Evolutionary conservation across 352 stramenopile species (phyloP).

Genomic region (Hyphochytrium catenoides): DNA sequence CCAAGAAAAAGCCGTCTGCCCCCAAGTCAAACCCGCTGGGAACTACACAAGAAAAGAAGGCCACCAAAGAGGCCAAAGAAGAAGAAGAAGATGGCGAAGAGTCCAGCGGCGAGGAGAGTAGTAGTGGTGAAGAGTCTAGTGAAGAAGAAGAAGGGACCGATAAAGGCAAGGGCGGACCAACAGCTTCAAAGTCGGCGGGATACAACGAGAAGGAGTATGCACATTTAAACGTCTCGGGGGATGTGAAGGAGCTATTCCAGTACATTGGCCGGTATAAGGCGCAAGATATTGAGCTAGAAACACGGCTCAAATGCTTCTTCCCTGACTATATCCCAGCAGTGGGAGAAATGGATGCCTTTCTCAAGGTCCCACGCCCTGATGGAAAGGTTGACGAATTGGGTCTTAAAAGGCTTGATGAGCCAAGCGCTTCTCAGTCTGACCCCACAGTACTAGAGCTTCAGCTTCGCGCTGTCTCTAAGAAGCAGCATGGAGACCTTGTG

Average conservation of each 20-base stretch:
- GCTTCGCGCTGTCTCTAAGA: slow-evolving; percentile 78
- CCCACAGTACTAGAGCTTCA: slow-evolving; percentile 82
- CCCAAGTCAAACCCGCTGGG: slow-evolving; percentile 3
- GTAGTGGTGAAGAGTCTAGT: too few species aligned
- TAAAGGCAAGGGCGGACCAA: slow-evolving; percentile 7
- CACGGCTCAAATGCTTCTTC: slow-evolving; percentile 84
- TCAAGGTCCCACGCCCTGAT: slow-evolving; percentile 84
- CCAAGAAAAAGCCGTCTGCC: slow-evolving; percentile 14
- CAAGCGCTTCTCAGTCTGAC: slow-evolving; percentile 69
- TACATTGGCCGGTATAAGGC: slow-evolving; percentile 83
- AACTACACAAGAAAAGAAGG: slow-evolving; percentile 4
- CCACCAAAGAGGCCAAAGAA: slow-evolving; percentile 15
- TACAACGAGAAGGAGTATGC: slow-evolving; percentile 71
- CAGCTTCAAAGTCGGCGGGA: slow-evolving; percentile 13
- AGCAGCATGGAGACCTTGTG: slow-evolving; percentile 66
- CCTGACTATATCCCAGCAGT: slow-evolving; percentile 87
- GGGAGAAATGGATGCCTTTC: slow-evolving; percentile 85
- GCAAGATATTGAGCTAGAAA: slow-evolving; percentile 83
- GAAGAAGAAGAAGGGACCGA: slow-evolving; percentile 4
- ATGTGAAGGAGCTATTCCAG: slow-evolving; percentile 73
- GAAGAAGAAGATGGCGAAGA: neutral
- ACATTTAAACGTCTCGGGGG: slow-evolving; percentile 59
- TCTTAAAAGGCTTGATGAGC: slow-evolving; percentile 80
- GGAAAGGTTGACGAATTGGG: slow-evolving; percentile 61
- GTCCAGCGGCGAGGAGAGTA: neutral